Evolutionary conservation across 164 flowering plant species (phyloP), one percentile per base, ranked within the genome.

Genomic region (Sedum album): DNA sequence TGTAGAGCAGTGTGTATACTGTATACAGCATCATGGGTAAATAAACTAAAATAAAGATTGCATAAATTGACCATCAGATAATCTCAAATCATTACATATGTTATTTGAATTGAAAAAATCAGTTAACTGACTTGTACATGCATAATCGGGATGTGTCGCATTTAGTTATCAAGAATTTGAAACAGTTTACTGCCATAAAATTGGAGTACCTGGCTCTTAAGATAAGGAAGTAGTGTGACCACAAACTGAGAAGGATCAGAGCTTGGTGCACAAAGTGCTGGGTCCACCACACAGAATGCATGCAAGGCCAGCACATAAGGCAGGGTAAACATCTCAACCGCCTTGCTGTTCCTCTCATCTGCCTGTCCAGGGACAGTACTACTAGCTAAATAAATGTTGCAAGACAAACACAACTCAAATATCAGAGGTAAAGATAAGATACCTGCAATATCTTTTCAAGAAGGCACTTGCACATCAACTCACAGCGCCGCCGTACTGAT

Each of bases 191-290:
- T 35, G 7, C 7, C 38, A 35, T 35, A 35, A 33, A 68, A 68
- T 15, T 13, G 63, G 53, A 68, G 68, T 46, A 89, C 98, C 97
- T 89, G 97, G 77, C 73, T 91, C 84, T 95, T 95, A 38, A 95
- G 87, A 74, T 95, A 95, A 64, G 99, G 96, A 69, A 90, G 94
- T 65, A 95, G 84, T 26, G 99, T 92, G 76, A 92, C 88, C 38
- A 90, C 88, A 86, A 91, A 95, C 76, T 90, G 93, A 18, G 97
- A 84, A 64, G 97, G 97, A 79, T 95, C 87, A 70, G 97, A 87
- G 66, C 90, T 78, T 23, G 99, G 99, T 39, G 89, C 89, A 85
- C 97, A 92, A 17, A 95, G 85, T 65, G 84, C 82, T 55, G 97
- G 94, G 80, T 95, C 97, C 68, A 92, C 99, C 63, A 78, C 73